A percentile compares a stretch with the other conserved stretches of the same genome.
These are phyloP conservation scores for Pyrenochaeta sp. DNA, from an alignment of 2,329 filamentous ascomycete genomes.

Conservation along the genomic window DNA sequence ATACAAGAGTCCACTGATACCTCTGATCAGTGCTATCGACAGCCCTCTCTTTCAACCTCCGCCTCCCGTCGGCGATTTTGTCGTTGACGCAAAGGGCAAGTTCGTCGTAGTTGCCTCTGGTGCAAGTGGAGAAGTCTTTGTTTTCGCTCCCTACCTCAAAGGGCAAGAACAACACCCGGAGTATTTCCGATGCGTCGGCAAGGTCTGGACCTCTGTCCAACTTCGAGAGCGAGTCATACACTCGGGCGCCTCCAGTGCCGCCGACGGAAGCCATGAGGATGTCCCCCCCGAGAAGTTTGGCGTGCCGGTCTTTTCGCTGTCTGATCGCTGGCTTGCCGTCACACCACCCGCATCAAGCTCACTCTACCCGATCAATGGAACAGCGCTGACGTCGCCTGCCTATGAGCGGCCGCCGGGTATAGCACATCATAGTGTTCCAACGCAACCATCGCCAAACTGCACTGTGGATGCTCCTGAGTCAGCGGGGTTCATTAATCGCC, in stretches of 20 bases:
- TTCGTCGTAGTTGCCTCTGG: slow-evolving; percentile 81
- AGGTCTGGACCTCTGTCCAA: slow-evolving; percentile 90
- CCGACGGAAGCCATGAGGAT: slow-evolving; percentile 47
- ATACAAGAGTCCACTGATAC: slow-evolving; percentile 72
- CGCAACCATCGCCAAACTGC: slow-evolving; percentile 72
- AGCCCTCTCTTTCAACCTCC: slow-evolving; percentile 74
- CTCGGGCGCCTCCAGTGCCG: slow-evolving; percentile 47
- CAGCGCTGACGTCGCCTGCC: slow-evolving; percentile 61
- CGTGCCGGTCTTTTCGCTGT: slow-evolving; percentile 73
- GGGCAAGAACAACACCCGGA: slow-evolving; percentile 35
- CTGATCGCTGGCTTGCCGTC: slow-evolving; percentile 79
- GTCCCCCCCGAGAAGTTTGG: slow-evolving; percentile 54
- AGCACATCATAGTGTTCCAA: slow-evolving; percentile 71
- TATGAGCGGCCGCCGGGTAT: slow-evolving; percentile 65
- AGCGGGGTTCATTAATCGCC: slow-evolving; percentile 76
- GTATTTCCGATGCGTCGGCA: slow-evolving; percentile 76
- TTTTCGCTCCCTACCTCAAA: slow-evolving; percentile 62
- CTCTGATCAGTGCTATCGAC: slow-evolving; percentile 64
- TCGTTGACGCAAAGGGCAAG: slow-evolving; percentile 75
- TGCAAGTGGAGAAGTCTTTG: slow-evolving; percentile 84
- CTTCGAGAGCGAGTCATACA: slow-evolving; percentile 48
- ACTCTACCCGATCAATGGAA: slow-evolving; percentile 73
- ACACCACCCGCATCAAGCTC: slow-evolving; percentile 77
- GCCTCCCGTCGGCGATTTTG: slow-evolving; percentile 74
- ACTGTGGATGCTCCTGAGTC: slow-evolving; percentile 76